phyloP scores from a whole-genome alignment of 1,284 basidiomycete species.

The Leccinum subrobustum region DNA sequence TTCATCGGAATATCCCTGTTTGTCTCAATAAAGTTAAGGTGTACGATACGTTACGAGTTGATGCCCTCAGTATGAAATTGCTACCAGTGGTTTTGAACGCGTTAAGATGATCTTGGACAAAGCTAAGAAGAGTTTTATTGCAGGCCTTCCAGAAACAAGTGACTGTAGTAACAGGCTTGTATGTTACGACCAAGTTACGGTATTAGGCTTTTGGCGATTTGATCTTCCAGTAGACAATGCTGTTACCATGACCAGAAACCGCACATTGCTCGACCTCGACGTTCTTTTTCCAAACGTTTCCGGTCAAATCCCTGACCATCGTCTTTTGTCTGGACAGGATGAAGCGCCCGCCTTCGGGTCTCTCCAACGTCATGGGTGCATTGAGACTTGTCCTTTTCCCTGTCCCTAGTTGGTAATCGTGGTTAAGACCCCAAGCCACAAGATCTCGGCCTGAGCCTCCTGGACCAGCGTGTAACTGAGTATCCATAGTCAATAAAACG shows the following conservation, averaged over 20 bases:
- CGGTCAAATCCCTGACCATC: conserved; percentile 65
- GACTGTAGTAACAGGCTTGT: neutral
- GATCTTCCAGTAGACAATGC: conserved; percentile 76
- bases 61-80: neutral
- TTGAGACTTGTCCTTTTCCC: conserved; percentile 77
- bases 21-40: neutral
- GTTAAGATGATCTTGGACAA: neutral
- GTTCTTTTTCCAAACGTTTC: conserved; percentile 63
- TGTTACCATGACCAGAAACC: conserved; percentile 61
- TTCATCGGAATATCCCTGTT: neutral
- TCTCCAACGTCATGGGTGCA: conserved; percentile 58
- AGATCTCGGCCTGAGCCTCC: conserved; percentile 58
- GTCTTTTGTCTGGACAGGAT: conserved; percentile 53
- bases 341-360: conserved; percentile 53
- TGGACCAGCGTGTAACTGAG: conserved; percentile 47
- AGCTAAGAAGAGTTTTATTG: neutral
- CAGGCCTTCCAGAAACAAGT: neutral
- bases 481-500: conserved; percentile 75
- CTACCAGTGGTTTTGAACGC: neutral
- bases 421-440: conserved; percentile 68
- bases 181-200: neutral
- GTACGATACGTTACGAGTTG: neutral
- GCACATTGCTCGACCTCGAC: conserved; percentile 72
- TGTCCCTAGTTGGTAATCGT: conserved; percentile 81
- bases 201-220: conserved; percentile 33